Evolutionary conservation across 805 yeast species (phyloP).

Genomic region (Saccharomyces cerevisiae): DNA sequence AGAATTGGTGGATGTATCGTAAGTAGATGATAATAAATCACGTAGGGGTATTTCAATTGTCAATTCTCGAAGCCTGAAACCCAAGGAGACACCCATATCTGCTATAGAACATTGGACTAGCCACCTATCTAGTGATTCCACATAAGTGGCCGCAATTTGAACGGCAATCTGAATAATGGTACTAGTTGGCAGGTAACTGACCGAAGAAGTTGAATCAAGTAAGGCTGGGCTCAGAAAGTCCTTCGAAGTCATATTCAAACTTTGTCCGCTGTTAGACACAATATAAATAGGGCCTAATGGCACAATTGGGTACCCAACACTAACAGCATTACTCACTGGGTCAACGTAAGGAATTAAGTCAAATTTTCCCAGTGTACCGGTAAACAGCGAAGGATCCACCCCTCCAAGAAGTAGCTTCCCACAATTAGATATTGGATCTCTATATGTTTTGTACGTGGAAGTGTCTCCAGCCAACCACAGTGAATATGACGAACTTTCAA

Average conservation of each 20-base stretch:
- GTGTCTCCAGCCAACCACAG: conserved; percentile 32
- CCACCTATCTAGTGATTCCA: conserved; percentile 44
- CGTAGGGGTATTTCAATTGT: conserved; percentile 42
- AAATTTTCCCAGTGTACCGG: conserved; percentile 42
- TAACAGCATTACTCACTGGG: conserved; percentile 10
- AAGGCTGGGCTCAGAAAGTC: conserved; percentile 43
- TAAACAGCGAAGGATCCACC: conserved; percentile 39
- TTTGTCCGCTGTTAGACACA: conserved; percentile 34
- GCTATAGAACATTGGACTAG: conserved; percentile 51
- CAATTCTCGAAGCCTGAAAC: conserved; percentile 46
- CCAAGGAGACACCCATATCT: conserved; percentile 40
- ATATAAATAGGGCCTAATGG: conserved; percentile 41
- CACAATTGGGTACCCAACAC: conserved; percentile 37
- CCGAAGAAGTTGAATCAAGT: conserved; percentile 47
- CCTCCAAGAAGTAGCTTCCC: conserved; percentile 49
- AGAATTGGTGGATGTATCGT: conserved; percentile 24
- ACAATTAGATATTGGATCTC: conserved; percentile 7
- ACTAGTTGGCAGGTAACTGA: conserved; percentile 46
- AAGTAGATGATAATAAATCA: conserved; percentile 38
- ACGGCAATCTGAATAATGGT: conserved; percentile 54
- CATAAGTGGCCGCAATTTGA: conserved; percentile 60
- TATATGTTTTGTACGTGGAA: conserved; percentile 3
- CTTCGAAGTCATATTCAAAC: conserved; percentile 30
- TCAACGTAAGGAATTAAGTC: conserved; percentile 40
- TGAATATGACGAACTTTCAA: conserved; percentile 38